Conservation (phyloP, 2,329 filamentous ascomycete species). For the Curvularia eragrostidis region DNA sequence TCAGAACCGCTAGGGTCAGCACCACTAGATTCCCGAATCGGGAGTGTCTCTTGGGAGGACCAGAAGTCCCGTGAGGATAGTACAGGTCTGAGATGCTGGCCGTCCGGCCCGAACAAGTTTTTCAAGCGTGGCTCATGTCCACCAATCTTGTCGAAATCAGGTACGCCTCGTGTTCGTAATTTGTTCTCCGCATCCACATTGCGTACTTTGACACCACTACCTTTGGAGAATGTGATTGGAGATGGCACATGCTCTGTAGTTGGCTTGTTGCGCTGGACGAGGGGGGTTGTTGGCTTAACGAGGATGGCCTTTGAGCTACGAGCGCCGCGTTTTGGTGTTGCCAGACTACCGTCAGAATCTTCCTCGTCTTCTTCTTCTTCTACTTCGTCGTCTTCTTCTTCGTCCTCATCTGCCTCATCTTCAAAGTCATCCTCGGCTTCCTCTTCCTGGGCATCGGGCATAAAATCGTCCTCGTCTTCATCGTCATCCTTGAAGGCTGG, state of each 20-base stretch:
- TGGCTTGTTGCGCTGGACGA: slow-evolving; percentile 10
- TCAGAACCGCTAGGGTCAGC: background rate
- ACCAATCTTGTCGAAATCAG: slow-evolving; percentile 40
- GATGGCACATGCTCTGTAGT: slow-evolving; percentile 13
- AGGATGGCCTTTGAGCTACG: slow-evolving; percentile 17
- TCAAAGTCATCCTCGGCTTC: slow-evolving; percentile 36
- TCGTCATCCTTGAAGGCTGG: slow-evolving; percentile 20
- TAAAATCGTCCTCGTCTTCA: slow-evolving; percentile 37
- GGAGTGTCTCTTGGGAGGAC: slow-evolving; percentile 60
- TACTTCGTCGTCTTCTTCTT: slow-evolving; percentile 49
- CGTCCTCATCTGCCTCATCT: slow-evolving; percentile 41
- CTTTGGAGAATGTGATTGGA: slow-evolving; percentile 23
- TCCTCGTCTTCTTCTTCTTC: slow-evolving; percentile 30
- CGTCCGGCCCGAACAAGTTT: slow-evolving; percentile 59
- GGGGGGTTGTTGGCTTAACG: slow-evolving; percentile 5
- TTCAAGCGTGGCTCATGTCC: slow-evolving; percentile 53
- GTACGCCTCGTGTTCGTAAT: slow-evolving; percentile 36
- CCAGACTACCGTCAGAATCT: slow-evolving; percentile 24
- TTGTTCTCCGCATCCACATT: slow-evolving; percentile 21
- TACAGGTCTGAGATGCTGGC: slow-evolving; percentile 58
- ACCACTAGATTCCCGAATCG: slow-evolving; percentile 40
- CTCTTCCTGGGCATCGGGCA: slow-evolving; percentile 33
- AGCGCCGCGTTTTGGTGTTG: slow-evolving; percentile 10
- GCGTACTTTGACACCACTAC: slow-evolving; percentile 21
- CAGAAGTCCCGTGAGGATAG: slow-evolving; percentile 60